Evolutionary conservation across 495 filamentous ascomycete genomes (phyloP), one percentile per base, ranked within the genome.

Genomic region (Aspergillus nanangensis): DNA sequence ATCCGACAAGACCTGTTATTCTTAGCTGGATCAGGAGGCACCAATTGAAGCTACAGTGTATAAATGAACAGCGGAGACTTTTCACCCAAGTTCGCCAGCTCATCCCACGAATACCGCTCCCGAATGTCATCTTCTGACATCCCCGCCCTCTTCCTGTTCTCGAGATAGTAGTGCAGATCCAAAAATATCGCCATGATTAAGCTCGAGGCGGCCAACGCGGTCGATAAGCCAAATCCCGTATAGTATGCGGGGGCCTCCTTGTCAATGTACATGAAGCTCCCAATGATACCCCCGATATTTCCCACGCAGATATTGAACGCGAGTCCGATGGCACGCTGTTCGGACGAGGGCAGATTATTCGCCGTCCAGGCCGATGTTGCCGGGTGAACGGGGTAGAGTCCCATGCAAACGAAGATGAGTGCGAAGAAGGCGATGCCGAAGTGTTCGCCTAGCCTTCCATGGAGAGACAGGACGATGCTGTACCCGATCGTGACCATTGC

Each of bases 21-120:
- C n/a, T n/a, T n/a, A n/a, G n/a, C n/a, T n/a, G n/a, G n/a, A n/a
- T n/a, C n/a, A n/a, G n/a, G n/a, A n/a, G n/a, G n/a, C n/a, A n/a
- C n/a, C n/a, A n/a, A n/a, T n/a, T n/a, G n/a, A 29, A 5, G 11
- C 11, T 11, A 53, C 7, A 64, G 45, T 0, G 56, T 61, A 46
- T 71, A 69, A 51, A 53, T 66, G 51, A 71, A 72, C 13, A 68
- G 44, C 7, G 70, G 69, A 8, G 57, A 63, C 51, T 61, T 61
- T 52, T 74, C 69, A 0, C 71, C 72, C 66, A 74, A 58, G 13
- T 64, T 60, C 25, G 68, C 48, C 39, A 72, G 36, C 45, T 70
- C 50, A 11, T 65, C 64, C 31, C 68, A 59, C 0, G 38, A 57
- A 35, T 65, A 71, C 35, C 44, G 58, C 39, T 48, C 58, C 22